Evolutionary conservation across 179 eudicot species (phyloP).

Genomic region (Silene coronaria): DNA sequence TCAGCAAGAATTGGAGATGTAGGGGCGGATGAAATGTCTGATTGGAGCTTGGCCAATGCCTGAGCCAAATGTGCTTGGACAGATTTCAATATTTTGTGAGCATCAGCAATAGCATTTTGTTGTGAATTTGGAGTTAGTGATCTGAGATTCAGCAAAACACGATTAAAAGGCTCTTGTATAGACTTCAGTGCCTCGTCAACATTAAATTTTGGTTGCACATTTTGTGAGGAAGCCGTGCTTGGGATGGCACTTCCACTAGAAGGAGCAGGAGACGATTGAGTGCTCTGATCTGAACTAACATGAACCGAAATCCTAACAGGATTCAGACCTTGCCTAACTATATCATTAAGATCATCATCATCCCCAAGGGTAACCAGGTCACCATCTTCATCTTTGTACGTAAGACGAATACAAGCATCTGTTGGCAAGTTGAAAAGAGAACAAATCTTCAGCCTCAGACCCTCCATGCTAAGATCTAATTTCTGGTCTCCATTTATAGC

Average conservation of each 20-base stretch:
- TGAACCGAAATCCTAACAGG: constrained; percentile 68
- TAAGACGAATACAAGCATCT: constrained; percentile 41
- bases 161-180: constrained; percentile 25
- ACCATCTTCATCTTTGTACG: constrained; percentile 77
- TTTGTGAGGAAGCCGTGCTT: constrained; percentile 28
- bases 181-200: constrained; percentile 29
- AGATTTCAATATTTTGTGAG: not conserved
- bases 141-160: constrained; percentile 11
- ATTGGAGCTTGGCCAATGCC: constrained; percentile 38
- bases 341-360: constrained; percentile 72
- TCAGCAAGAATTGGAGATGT: constrained; percentile 48
- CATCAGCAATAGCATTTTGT: not conserved
- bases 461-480: constrained; percentile 50
- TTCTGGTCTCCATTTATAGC: constrained; percentile 34
- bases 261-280: constrained; percentile 16
- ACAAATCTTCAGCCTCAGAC: constrained; percentile 51
- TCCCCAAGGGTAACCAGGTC: constrained; percentile 76
- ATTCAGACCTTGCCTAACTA: constrained; percentile 56
- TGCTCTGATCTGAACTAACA: constrained; percentile 30
- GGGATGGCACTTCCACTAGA: constrained; percentile 44
- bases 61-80: constrained; percentile 20
- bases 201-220: constrained; percentile 24
- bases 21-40: constrained; percentile 44
- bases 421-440: constrained; percentile 53
- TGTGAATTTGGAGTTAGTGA: constrained; percentile 4